These are phyloP conservation scores for Thermothelomyces thermophilus DNA, from an alignment of 2,329 filamentous ascomycete genomes.

Conservation along the genomic window DNA sequence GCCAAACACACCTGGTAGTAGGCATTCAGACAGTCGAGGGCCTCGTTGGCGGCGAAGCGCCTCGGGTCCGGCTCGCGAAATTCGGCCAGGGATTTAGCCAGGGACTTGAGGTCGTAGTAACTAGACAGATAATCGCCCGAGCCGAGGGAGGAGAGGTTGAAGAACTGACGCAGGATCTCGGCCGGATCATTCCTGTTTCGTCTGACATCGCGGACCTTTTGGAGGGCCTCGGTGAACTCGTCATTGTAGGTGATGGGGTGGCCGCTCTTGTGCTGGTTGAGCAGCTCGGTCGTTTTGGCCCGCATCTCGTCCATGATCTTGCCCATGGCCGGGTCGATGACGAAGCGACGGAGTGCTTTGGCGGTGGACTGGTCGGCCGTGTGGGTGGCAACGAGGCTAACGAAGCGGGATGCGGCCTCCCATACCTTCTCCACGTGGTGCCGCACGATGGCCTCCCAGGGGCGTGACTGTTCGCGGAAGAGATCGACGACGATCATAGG, in stretches of 20 bases:
- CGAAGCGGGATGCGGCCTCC: slow-evolving; percentile 40
- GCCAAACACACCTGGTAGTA: slow-evolving; percentile 31
- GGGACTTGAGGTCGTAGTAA: not conserved
- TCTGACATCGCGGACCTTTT: slow-evolving; percentile 25
- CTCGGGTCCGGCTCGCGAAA: slow-evolving; percentile 25
- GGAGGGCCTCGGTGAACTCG: slow-evolving; percentile 36
- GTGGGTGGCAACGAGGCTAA: slow-evolving; percentile 37
- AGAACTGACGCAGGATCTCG: slow-evolving; percentile 1
- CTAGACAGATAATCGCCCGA: not conserved
- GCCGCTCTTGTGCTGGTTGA: slow-evolving; percentile 36
- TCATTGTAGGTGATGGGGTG: slow-evolving; percentile 51
- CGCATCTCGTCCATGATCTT: slow-evolving; percentile 32
- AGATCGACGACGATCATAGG: slow-evolving; percentile 52
- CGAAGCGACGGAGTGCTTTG: slow-evolving; percentile 31
- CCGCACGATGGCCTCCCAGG: slow-evolving; percentile 45
- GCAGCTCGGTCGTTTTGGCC: slow-evolving; percentile 38
- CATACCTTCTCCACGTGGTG: slow-evolving; percentile 43
- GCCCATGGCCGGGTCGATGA: slow-evolving; percentile 26
- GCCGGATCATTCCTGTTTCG: not conserved
- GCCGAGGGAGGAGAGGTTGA: not conserved
- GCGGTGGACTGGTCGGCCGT: slow-evolving; percentile 32
- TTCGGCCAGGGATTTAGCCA: slow-evolving; percentile 1
- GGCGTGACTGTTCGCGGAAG: slow-evolving; percentile 51
- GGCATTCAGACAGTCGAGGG: slow-evolving; percentile 31
- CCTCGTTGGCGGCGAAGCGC: slow-evolving; percentile 28